phyloP scores from a whole-genome alignment of 2,329 filamentous ascomycete genomes.

The Trichophyton mentagrophytes region DNA sequence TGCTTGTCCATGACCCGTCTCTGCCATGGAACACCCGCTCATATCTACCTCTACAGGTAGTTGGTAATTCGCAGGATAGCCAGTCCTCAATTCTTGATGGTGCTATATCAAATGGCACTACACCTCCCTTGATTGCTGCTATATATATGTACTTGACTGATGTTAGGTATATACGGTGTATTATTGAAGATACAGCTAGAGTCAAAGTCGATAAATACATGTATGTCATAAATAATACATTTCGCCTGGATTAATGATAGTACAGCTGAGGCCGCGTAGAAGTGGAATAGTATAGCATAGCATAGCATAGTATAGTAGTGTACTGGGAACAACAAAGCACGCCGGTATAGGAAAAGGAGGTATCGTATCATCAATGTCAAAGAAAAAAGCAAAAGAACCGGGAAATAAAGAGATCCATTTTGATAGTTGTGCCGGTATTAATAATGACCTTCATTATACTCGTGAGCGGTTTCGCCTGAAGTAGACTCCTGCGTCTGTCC shows the following conservation, averaged over 20 bases:
- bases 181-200: background rate
- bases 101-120: too few relatives aligned
- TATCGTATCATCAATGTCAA: conserved; percentile 1
- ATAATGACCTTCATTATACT: background rate
- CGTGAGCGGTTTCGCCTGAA: background rate
- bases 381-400: background rate
- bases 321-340: background rate
- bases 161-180: too few relatives aligned
- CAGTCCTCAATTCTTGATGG: too few relatives aligned
- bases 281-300: background rate
- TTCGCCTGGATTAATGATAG: background rate
- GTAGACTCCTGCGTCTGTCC: background rate
- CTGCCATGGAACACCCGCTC: too few relatives aligned
- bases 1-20: too few relatives aligned
- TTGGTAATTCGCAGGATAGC: too few relatives aligned
- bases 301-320: background rate
- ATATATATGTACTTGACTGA: too few relatives aligned
- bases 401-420: background rate
- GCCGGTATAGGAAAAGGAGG: background rate
- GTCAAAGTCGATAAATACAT: background rate
- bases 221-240: background rate
- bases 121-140: too few relatives aligned
- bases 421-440: background rate
- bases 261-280: background rate
- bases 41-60: too few relatives aligned